Conservation (phyloP, 345 rosid genomes). For the Syzygium aromaticum region DNA sequence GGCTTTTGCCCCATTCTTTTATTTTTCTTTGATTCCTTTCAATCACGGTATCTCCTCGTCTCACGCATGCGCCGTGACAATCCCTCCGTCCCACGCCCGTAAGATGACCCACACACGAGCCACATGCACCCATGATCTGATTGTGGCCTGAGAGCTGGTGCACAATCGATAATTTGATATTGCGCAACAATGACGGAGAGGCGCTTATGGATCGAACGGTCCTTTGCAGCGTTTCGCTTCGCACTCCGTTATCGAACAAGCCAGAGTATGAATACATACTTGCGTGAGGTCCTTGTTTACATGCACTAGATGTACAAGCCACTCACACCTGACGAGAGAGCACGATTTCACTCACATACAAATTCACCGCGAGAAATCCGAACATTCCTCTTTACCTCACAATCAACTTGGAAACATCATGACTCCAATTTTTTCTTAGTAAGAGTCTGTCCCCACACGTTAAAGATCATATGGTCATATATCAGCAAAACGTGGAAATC, state of each 20-base stretch:
- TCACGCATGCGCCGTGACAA: not conserved
- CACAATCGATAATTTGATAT: no score
- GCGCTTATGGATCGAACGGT: not conserved
- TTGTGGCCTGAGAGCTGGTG: not conserved
- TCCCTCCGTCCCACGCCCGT: not conserved
- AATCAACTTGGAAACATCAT: not conserved
- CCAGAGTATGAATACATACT: not conserved
- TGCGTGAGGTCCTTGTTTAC: no score
- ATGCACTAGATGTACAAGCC: not conserved
- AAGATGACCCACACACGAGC: not conserved
- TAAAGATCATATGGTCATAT: not conserved
- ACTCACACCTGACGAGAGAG: not conserved
- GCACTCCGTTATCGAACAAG: not conserved
- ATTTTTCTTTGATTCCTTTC: not conserved
- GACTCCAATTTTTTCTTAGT: not conserved
- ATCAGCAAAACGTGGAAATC: not conserved
- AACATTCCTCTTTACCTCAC: not conserved
- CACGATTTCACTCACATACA: accelerated
- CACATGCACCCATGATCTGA: not conserved
- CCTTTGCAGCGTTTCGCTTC: not conserved
- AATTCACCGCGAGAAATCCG: not conserved
- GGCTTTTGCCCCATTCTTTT: no score
- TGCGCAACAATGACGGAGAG: not conserved
- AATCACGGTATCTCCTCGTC: not conserved
- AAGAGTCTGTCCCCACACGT: not conserved